These are phyloP conservation scores for Leishmania gerbilli DNA, from an alignment of 208 protist genomes.

Conservation along the genomic window DNA sequence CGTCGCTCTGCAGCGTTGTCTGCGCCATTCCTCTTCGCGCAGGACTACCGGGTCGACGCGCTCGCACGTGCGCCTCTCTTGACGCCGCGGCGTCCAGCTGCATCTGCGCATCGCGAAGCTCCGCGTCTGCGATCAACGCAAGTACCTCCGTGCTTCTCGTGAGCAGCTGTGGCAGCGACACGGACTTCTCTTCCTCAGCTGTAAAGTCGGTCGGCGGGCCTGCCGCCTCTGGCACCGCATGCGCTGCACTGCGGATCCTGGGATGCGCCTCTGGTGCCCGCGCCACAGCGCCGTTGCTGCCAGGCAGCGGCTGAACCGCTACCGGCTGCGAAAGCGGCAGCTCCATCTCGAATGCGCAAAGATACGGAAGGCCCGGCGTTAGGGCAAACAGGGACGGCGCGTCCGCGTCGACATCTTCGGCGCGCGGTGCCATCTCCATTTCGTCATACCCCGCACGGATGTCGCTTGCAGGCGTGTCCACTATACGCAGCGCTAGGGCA, in stretches of 20 bases:
- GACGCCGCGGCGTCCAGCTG: slow-evolving; percentile 21
- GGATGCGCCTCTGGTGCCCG: background rate
- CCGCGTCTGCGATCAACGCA: slow-evolving; percentile 32
- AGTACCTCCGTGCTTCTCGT: slow-evolving; percentile 27
- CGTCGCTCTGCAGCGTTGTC: background rate
- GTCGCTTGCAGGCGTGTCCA: background rate
- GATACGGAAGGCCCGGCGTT: background rate
- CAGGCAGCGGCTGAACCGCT: background rate
- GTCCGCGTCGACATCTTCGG: background rate
- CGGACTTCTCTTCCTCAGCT: slow-evolving; percentile 1
- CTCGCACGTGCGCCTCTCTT: slow-evolving; percentile 5
- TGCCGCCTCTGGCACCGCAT: background rate
- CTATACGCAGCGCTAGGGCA: background rate
- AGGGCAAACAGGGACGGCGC: background rate
- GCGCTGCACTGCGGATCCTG: no score
- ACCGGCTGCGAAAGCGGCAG: slow-evolving; percentile 4
- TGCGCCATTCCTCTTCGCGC: background rate
- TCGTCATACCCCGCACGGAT: background rate
- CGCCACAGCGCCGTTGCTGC: background rate
- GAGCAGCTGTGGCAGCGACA: slow-evolving; percentile 10
- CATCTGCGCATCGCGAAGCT: slow-evolving; percentile 10
- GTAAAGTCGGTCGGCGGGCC: no score
- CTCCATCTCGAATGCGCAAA: slow-evolving; percentile 74
- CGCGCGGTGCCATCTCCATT: no score
- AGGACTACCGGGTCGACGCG: slow-evolving; percentile 3